Evolutionary conservation across 176 grass and related monocot species (phyloP).

Genomic region (Eremochloa ophiuroides): DNA sequence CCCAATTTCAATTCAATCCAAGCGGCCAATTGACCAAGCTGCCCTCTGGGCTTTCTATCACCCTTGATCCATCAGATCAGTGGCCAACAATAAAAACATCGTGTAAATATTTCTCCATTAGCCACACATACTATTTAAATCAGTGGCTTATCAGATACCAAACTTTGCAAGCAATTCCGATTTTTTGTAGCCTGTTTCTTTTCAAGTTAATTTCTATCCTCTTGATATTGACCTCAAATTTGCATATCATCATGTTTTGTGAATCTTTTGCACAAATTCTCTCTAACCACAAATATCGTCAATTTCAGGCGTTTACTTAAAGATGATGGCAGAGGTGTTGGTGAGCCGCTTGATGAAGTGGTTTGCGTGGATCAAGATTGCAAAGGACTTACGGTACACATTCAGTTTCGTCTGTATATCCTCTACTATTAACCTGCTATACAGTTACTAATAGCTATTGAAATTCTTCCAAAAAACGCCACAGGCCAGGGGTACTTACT

Average conservation of each 20-base stretch:
- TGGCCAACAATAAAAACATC: no score
- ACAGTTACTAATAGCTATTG: neutral
- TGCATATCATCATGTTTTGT: neutral
- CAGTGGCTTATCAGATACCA: no score
- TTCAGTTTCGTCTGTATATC: neutral
- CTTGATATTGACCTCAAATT: neutral
- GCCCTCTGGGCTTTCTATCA: no score
- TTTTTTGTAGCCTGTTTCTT: neutral
- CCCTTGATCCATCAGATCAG: no score
- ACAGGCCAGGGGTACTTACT: constrained; percentile 70
- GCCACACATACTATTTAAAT: no score
- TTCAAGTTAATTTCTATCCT: neutral
- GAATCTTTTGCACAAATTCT: neutral
- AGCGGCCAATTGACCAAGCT: no score
- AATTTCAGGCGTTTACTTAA: constrained; percentile 55
- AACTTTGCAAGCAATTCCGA: neutral
- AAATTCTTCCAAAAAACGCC: constrained; percentile 12
- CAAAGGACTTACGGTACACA: constrained; percentile 66
- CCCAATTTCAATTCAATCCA: no score
- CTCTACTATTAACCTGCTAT: neutral
- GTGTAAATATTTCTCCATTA: no score
- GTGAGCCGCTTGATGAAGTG: constrained; percentile 63
- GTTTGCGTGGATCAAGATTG: constrained; percentile 61
- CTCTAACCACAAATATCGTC: neutral
- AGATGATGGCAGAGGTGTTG: constrained; percentile 68